phyloP scores from a whole-genome alignment of 148 eudicot genomes.

The Vaccinium darrowii region DNA sequence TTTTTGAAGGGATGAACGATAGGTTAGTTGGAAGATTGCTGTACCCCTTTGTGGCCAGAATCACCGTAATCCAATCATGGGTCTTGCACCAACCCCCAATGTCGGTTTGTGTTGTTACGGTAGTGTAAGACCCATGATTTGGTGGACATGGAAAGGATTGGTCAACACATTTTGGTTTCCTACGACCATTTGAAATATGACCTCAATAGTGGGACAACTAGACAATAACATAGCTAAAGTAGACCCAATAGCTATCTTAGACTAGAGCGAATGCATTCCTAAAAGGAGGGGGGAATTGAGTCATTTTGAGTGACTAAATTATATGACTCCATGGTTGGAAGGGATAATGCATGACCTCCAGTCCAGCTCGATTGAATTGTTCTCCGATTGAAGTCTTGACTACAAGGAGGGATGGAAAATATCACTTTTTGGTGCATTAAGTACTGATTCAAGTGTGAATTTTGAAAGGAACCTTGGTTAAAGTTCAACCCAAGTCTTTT shows the following conservation, averaged over 20 bases:
- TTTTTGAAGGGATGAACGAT: neutral
- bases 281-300: neutral
- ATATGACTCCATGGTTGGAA: neutral
- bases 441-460: neutral
- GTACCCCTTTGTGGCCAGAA: neutral
- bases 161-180: neutral
- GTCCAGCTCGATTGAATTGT: neutral
- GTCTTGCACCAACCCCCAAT: neutral
- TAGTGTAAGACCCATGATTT: neutral
- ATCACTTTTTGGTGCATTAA: neutral
- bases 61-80: neutral
- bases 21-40: neutral
- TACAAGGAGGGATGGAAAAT: neutral
- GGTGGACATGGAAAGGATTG: neutral
- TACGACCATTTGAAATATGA: neutral
- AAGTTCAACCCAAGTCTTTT: conserved; percentile 5
- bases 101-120: neutral
- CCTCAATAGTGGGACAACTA: neutral
- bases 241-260: neutral
- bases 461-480: neutral
- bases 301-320: neutral
- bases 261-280: neutral
- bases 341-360: neutral
- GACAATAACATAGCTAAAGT: neutral
- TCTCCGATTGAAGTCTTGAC: neutral